Conservation (phyloP, 441 rosid genomes). For the Aleurites moluccanus region DNA sequence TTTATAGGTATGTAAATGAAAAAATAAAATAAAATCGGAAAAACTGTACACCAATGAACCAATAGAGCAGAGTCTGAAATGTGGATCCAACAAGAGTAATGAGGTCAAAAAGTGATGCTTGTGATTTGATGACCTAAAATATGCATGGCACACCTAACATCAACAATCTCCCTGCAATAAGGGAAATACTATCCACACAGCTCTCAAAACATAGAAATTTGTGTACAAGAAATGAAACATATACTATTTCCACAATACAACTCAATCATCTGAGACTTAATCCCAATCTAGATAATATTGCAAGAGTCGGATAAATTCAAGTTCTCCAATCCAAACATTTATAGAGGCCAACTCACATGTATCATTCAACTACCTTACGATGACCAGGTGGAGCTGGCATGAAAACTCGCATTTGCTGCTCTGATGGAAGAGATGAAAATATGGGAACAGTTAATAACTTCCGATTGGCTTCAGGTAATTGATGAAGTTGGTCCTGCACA, state of each 20-base stretch:
- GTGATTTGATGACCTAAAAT: not conserved
- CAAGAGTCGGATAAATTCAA: not conserved
- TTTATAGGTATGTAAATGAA: not conserved
- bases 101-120: not conserved
- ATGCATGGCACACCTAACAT: not conserved
- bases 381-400: slow-evolving; percentile 62
- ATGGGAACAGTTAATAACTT: slow-evolving; percentile 63
- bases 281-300: not conserved
- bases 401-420: slow-evolving; percentile 84
- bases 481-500: slow-evolving; percentile 59
- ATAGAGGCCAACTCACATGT: slow-evolving; percentile 15
- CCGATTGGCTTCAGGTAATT: slow-evolving; percentile 61
- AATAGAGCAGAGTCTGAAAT: not conserved
- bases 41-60: not conserved
- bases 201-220: not conserved
- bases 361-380: slow-evolving; percentile 62
- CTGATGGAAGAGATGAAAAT: slow-evolving; percentile 93
- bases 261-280: not conserved
- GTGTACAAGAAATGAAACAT: not conserved
- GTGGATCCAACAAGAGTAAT: not conserved
- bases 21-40: too few relatives aligned
- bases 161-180: not conserved
- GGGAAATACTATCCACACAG: not conserved
- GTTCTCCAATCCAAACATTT: slow-evolving; percentile 6
- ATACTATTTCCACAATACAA: not conserved